These are phyloP conservation scores for Erigeron canadensis DNA, from an alignment of 129 eudicot genomes.

Conservation along the genomic window DNA sequence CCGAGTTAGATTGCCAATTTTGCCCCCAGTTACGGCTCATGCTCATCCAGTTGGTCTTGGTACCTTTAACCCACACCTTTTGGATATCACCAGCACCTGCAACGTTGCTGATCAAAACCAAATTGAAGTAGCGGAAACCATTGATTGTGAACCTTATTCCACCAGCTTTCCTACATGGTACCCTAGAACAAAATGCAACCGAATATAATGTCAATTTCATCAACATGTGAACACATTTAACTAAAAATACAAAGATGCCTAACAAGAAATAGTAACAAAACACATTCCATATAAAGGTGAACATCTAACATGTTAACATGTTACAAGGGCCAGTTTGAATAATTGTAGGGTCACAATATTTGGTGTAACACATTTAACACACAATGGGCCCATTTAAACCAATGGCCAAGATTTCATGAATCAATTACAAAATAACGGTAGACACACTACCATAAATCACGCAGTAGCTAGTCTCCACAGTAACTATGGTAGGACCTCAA, in stretches of 20 bases:
- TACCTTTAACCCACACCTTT: constrained; percentile 58
- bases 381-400: constrained; percentile 6
- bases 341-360: constrained; percentile 28
- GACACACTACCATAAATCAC: constrained; percentile 37
- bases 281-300: background rate
- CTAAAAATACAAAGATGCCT: background rate
- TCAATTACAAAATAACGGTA: constrained; percentile 27
- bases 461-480: constrained; percentile 26
- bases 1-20: constrained; percentile 77
- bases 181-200: constrained; percentile 41
- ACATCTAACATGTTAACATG: constrained; percentile 11
- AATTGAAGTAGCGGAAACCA: constrained; percentile 83
- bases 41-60: constrained; percentile 67
- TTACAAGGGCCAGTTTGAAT: background rate
- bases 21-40: constrained; percentile 96
- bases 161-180: constrained; percentile 77
- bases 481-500: constrained; percentile 31
- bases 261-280: background rate
- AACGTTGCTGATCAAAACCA: constrained; percentile 77
- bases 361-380: constrained; percentile 13
- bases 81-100: constrained; percentile 86
- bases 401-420: constrained; percentile 33
- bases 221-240: no score
- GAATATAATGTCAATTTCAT: background rate
- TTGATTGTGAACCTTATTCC: constrained; percentile 82